Conservation (phyloP, 2,329 filamentous ascomycete genomes). For the Fusarium begoniae region DNA sequence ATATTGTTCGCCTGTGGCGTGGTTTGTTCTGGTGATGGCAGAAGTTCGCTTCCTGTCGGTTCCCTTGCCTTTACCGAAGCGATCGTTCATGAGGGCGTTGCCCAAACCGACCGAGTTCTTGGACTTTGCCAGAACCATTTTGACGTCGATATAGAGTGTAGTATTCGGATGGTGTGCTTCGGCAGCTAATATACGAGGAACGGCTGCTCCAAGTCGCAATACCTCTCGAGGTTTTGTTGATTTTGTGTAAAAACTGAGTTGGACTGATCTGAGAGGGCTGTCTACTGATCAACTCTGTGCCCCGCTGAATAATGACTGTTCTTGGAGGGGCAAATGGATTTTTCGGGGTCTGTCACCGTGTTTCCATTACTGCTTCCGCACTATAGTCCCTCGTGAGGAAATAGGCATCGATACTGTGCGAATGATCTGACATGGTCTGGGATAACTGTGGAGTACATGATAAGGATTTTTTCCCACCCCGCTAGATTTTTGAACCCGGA, state of each 20-base stretch:
- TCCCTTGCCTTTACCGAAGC: constrained; percentile 93
- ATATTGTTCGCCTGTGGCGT: constrained; percentile 87
- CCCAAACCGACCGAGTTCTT: constrained; percentile 95
- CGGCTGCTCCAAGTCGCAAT: constrained; percentile 21
- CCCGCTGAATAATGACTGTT: constrained; percentile 53
- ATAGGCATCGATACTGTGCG: constrained; percentile 41
- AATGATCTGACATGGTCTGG: constrained; percentile 15
- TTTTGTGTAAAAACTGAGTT: constrained; percentile 31
- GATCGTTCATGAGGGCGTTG: constrained; percentile 98
- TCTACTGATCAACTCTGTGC: constrained; percentile 33
- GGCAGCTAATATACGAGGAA: constrained; percentile 14
- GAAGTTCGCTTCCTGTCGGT: constrained; percentile 77
- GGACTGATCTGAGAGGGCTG: constrained; percentile 26
- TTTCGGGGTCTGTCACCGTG: constrained; percentile 43
- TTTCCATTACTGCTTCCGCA: constrained; percentile 29
- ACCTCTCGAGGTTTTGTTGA: constrained; percentile 11
- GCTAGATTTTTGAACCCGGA: constrained; percentile 44
- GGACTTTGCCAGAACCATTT: constrained; percentile 79
- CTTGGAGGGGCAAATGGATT: constrained; percentile 59
- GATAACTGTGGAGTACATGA: constrained; percentile 42
- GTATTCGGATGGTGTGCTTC: background rate
- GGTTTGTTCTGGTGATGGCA: constrained; percentile 73
- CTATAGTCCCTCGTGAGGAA: constrained; percentile 30
- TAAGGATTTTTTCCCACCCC: constrained; percentile 45
- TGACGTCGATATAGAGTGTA: constrained; percentile 41